Base-by-base conservation (phyloP, 2,329 filamentous ascomycete genomes). In the Tolypocladium album region DNA sequence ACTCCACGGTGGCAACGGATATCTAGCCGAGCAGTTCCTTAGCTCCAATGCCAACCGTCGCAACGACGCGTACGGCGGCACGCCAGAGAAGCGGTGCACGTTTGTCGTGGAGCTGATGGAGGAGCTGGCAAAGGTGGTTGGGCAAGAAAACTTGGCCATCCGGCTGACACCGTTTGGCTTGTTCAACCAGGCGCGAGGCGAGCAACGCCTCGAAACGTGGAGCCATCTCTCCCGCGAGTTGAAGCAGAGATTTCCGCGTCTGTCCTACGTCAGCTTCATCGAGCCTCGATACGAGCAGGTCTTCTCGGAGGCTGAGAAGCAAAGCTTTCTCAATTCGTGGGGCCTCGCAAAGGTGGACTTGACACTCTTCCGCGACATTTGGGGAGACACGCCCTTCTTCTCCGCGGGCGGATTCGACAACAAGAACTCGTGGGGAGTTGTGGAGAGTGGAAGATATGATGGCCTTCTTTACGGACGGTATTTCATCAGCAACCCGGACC, bases 261-360 rank as follows among this genome's bases (percentile, higher is more conserved):
- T 83, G n/a, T 77, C 77, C 3, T 84, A 84, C 62, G 77, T 84
- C 20, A 80, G 78, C 70, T 81, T 84, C 53, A 74, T 84, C 56
- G 82, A 84, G 68, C 80, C 81, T 63, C 74, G 78, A 20, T 83
- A 75, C 65, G 81, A 84, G 60, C 80, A 83, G 66, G 75, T 83
- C 43, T 76, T 78, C 63, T 78, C 73, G 38, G 68, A 73, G 17
- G 67, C 71, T 13, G 78, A 82, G 64, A 82, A 83, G 64, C 75
- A 80, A 36, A 67, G 70, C 38, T 79, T 80, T 64, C 71, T 83
- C 4, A 60, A 70, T 34, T 76, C 47, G 24, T 50, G 47, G 47
- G 47, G 47, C 3, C 67, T 82, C 7, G 56, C 68, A 8, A 67
- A 76, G 3, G 74, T 81, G 24, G 75, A 78, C 52, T 71, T 83